Evolutionary conservation across 257 asterid species (phyloP), one percentile per base, ranked within the genome.

Genomic region (Lantana camara): DNA sequence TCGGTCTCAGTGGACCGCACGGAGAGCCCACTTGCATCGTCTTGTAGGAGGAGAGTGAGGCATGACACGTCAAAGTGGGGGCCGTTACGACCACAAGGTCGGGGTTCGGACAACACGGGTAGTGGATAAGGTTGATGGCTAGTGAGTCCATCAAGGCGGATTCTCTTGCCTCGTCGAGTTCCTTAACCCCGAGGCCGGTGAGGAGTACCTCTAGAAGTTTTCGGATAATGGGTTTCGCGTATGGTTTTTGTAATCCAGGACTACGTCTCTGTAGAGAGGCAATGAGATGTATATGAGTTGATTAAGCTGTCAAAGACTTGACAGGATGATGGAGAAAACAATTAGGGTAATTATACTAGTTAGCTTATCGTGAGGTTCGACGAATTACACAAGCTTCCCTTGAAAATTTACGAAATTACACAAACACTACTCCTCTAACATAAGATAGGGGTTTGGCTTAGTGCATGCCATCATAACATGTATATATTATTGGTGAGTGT

Each of bases 11-110:
- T 10, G 12, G 59, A 80, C 38, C 70, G 74, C 30, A 84, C 81
- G 11, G 79, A 81, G 21, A 84, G 81, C 12, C 91, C 88, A 2
- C 88, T 84, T 1, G 75, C 82, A 12, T 84, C 81, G 0, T 81
- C 91, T 64, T 84, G 91, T 46, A 84, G 82, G 32, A 84, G 83
- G 68, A 81, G 12, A 0, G 84, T 84, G n/a, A 84, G 72, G 0
- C 80, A 76, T 1, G 88, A 84, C 32, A 79, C 19, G 34, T 84
- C 88, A 13, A 88, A 74, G 57, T 84, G 91, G 10, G 68, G 76
- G 17, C 81, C 80, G 1, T 78, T 60, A 88, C 91, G 5, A 79
- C 68, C 20, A 74, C 77, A n/a, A 81, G 79, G 38, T 81, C 73
- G 0, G 88, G 86, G 50, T 30, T 70, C 0, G 86, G 88, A 57